Base-by-base conservation (phyloP, 352 stramenopile species). In the Poterioochromonas sp. region DNA sequence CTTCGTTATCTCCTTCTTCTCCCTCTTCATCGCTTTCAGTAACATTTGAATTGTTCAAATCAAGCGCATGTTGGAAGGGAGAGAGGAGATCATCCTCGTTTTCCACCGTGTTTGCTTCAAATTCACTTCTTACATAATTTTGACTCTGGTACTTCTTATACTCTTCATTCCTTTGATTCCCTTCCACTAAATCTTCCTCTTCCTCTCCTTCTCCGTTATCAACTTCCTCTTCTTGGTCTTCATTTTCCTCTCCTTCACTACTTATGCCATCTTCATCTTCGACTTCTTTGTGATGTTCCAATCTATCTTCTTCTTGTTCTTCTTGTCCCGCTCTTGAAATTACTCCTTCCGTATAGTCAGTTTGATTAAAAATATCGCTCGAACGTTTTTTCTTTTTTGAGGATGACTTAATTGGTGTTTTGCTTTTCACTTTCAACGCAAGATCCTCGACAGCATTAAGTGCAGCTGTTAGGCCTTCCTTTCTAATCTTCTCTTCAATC, bases 401-500 rank as follows among this genome's bases (percentile, higher is more conserved):
- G 51, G 26, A 22, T 32, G 8, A 29, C 11, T n/a, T 47, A 3
- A n/a, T 44, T 5, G 20, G 34, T 5, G 8, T 40, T 22, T 1
- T 8, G 12, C 2, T 32, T 29, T 43, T 47, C 62, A 47, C 11
- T 71, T 44, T 15, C 32, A 47, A 12, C 54, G n/a, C n/a, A 65
- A 65, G 5, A 12, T 32, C 11, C 58, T 68, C 34, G 29, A 68
- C 8, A 5, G 8, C 26, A 68, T 12, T 26, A 15, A 68, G 26
- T 40, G 58, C 58, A 32, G 58, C 58, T 11, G 29, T 39, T 11
- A 68, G 58, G 11, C 58, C 58, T 35, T 71, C 39, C 32, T 41
- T 71, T 29, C 41, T 71, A 29, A 71, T 71, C 32, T 47, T 47
- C 3, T 8, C 62, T 71, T 40, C 32, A 29, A 71, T 71, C 32